Conservation (phyloP, 345 rosid species). For the Eucalyptus globulus region DNA sequence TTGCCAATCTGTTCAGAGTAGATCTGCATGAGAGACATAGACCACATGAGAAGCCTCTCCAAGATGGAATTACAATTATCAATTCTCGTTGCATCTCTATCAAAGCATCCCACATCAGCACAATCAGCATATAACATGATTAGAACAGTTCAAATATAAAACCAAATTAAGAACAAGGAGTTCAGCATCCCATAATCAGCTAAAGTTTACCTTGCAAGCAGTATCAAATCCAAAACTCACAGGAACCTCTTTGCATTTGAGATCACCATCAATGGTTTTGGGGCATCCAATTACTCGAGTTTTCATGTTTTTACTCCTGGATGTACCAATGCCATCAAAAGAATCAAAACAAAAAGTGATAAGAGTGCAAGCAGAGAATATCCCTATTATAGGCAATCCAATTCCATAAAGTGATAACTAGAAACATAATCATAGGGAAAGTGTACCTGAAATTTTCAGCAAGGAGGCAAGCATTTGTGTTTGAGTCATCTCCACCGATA, state of each 20-base stretch:
- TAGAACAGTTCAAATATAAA: background rate
- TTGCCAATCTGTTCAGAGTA: slow-evolving; percentile 98
- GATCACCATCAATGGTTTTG: slow-evolving; percentile 97
- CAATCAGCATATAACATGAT: background rate
- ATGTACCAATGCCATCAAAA: background rate
- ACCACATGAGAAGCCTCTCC: background rate
- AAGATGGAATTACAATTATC: background rate
- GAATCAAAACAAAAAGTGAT: background rate
- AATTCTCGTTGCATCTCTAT: background rate
- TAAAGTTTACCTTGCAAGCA: slow-evolving; percentile 85
- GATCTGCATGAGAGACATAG: slow-evolving; percentile 34
- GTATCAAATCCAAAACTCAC: slow-evolving; percentile 97
- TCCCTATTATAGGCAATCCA: background rate
- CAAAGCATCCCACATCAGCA: background rate
- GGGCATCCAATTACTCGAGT: slow-evolving; percentile 95
- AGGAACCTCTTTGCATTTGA: slow-evolving; percentile 97
- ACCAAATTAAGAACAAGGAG: background rate
- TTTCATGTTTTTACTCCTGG: slow-evolving; percentile 78
- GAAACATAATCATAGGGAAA: background rate
- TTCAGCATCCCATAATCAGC: background rate
- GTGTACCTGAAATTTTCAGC: slow-evolving; percentile 82
- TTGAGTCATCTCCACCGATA: slow-evolving; percentile 98
- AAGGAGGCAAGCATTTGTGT: slow-evolving; percentile 94
- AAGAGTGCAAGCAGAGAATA: background rate
- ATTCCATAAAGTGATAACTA: background rate